Conservation (phyloP, 768 basidiomycete genomes). For the Mycena pura region DNA sequence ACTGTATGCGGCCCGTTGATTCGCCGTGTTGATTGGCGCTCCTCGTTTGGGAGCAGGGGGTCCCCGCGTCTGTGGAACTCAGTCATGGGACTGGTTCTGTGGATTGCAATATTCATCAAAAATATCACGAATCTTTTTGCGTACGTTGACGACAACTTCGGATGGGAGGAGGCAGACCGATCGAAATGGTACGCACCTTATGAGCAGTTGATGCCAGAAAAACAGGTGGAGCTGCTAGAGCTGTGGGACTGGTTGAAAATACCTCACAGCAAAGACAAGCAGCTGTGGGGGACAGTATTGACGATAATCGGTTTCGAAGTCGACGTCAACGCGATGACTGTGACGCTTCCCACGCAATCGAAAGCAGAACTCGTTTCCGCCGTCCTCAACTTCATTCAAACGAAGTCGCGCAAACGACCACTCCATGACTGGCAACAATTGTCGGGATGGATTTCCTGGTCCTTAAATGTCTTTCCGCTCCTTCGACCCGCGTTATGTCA, state of each 20-base stretch:
- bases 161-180: constrained; percentile 24
- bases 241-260: constrained; percentile 49
- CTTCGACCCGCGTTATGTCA: constrained; percentile 32
- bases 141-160: constrained; percentile 47
- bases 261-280: constrained; percentile 48
- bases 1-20: constrained; percentile 42
- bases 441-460: constrained; percentile 40
- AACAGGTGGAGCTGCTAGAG: constrained; percentile 40
- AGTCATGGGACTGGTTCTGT: constrained; percentile 40
- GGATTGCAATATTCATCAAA: constrained; percentile 39
- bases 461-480: constrained; percentile 39
- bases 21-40: constrained; percentile 35
- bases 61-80: constrained; percentile 36
- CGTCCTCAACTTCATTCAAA: too few relatives aligned
- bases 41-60: constrained; percentile 31
- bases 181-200: constrained; percentile 40
- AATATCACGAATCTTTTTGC: constrained; percentile 29
- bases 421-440: constrained; percentile 27
- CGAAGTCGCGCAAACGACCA: neutral
- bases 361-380: too few relatives aligned
- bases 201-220: constrained; percentile 26
- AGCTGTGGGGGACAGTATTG: too few relatives aligned
- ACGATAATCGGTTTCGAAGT: constrained; percentile 35
- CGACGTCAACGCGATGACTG: constrained; percentile 39
- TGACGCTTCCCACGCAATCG: constrained; percentile 2